Base-by-base conservation (phyloP, 306 rosid species). In the Fagus sylvatica region DNA sequence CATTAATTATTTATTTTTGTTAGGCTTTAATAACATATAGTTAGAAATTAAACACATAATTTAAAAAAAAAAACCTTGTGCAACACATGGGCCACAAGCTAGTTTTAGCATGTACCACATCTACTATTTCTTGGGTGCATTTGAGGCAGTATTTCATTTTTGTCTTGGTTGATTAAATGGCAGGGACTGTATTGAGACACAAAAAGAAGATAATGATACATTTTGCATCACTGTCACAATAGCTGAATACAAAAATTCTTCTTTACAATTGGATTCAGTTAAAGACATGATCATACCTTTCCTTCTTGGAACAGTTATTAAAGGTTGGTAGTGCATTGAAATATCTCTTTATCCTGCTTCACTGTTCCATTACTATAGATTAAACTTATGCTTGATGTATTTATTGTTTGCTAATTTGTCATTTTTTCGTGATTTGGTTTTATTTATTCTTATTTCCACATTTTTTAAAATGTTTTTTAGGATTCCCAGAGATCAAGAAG, bases 401-500 rank as follows among this genome's bases (percentile, higher is more conserved):
- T 4, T 33, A 13, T 33, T 34, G 10, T 62, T 62, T 62, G 42
- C 10, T 34, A 67, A n/a, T 17, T 13, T 55, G 59, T 64, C 15
- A 32, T 53, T 62, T 71, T n/a, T 51, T 2, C 33, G 15, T 65
- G 30, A 40, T 82, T 36, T 65, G 46, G 19, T 72, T 37, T 56
- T 66, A 73, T 72, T 60, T 57, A 67, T 34, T 1, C 71, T 61
- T 64, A 39, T 77, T 46, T 80, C 72, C 33, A 74, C 76, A 78
- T 61, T 81, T 77, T 48, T 43, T 68, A 67, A 36, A 79, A 59
- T 76, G 60, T 71, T 56, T 73, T 85, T 49, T 87, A 96, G 99
- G 99, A 53, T 91, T 90, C 74, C 71, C 19, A 75, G 99, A 93
- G 87, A 85, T 93, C 73, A 84, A 56, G 78, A 93, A 86, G 87